Evolutionary conservation across 2,329 filamentous ascomycete species (phyloP), one percentile per base, ranked within the genome.

Genomic region (Penicillium brevicompactum): DNA sequence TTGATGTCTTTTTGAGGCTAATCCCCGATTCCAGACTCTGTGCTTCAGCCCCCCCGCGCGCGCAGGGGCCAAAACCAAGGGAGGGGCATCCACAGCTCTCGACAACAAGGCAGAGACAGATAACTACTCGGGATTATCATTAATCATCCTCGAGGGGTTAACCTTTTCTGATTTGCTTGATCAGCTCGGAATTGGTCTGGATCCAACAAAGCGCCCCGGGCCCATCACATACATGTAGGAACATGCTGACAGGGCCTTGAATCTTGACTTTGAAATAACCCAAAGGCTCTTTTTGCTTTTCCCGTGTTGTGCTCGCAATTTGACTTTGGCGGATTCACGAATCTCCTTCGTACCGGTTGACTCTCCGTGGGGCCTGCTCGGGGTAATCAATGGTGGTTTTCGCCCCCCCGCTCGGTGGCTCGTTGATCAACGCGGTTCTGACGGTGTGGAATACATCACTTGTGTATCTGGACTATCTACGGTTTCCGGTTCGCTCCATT

Each of bases 1-100:
- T 54, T 54, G 52, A 50, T 45, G 46, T 40, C 7, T 31, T 41
- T 50, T 41, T 45, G 47, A 50, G 51, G 52, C 47, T 54, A 47
- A 46, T 54, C 32, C 42, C 32, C 18, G 47, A 41, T 46, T 51
- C 27, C 32, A 54, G 52, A 46, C 47, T 49, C n/a, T 9, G 46
- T 53, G 40, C 31, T 31, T 51, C 41, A 54, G 32, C 31, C 31
- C 24, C 46, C 40, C 45, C 31, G 11, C 10, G 42, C 50, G 43
- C 41, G 42, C 24, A 54, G 46, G 41, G 32, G 46, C 18, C 32
- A 34, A 50, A 34, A 13, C 44, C 45, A 24, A 54, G 51, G 32
- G 31, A 27, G 13, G 31, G 14, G 43, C 38, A 31, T 38, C 16
- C 8, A 49, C 38, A 49, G 21, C 31, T 42, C 16, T 52, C 37